Conservation (phyloP, 2,329 filamentous ascomycete genomes). For the Exophiala sideris region DNA sequence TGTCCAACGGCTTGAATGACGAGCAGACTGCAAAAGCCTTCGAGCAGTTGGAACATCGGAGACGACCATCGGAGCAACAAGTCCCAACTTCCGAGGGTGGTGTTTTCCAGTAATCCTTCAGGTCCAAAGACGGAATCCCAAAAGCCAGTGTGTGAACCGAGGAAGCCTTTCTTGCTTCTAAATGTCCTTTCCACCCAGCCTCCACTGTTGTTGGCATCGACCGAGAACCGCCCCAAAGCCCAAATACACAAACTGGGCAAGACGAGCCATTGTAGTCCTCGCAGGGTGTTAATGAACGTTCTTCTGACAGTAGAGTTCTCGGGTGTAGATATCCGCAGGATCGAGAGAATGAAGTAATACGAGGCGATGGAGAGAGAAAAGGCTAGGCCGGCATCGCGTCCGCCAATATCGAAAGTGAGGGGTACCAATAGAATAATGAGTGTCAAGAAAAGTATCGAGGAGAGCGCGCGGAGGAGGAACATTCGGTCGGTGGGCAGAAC, state of each 20-base stretch:
- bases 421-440: conserved; percentile 94
- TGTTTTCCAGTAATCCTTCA: conserved; percentile 73
- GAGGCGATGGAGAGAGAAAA: conserved; percentile 85
- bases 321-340: conserved; percentile 76
- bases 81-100: conserved; percentile 84
- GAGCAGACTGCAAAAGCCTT: conserved; percentile 93
- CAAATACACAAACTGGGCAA: conserved; percentile 87
- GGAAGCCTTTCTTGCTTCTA: conserved; percentile 56
- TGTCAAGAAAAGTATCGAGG: conserved; percentile 80
- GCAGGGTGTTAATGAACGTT: conserved; percentile 65
- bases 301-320: conserved; percentile 71
- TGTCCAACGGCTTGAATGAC: conserved; percentile 95
- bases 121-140: conserved; percentile 86
- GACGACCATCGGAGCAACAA: conserved; percentile 84
- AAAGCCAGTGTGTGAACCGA: conserved; percentile 57
- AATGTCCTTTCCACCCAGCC: conserved; percentile 83
- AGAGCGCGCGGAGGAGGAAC: conserved; percentile 78
- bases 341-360: conserved; percentile 88
- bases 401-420: conserved; percentile 95
- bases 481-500: conserved; percentile 52
- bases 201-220: conserved; percentile 69
- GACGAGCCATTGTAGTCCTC: conserved; percentile 78
- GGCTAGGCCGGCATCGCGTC: conserved; percentile 86
- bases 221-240: conserved; percentile 91
- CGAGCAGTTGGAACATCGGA: conserved; percentile 87